A percentile compares a stretch with the other conserved stretches of the same genome.
phyloP scores from a whole-genome alignment of 441 rosid species.

The Pelargonium fulgidum region DNA sequence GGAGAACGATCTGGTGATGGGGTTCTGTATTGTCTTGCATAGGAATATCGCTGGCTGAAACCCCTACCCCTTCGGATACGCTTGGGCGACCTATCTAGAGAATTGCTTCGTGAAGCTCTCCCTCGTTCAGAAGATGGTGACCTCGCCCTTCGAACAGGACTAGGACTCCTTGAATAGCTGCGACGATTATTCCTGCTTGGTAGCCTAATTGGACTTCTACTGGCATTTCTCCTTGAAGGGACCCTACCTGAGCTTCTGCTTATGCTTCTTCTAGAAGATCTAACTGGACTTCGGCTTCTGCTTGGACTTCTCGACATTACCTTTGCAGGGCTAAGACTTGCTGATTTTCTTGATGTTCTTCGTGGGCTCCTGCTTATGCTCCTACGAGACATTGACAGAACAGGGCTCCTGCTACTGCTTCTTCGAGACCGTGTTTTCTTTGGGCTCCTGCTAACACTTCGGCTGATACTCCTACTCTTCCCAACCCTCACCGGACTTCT shows the following conservation, averaged over 20 bases:
- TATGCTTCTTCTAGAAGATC: conserved; percentile 40
- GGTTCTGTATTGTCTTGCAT: conserved; percentile 79
- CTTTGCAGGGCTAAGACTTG: conserved; percentile 31
- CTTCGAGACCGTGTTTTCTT: conserved; percentile 29
- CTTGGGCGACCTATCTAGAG: conserved; percentile 70
- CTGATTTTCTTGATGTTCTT: conserved; percentile 26
- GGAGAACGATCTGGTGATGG: conserved; percentile 87
- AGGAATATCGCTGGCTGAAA: conserved; percentile 77
- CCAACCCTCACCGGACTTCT: conserved; percentile 44
- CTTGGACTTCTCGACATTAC: conserved; percentile 13
- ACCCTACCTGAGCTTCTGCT: conserved; percentile 65
- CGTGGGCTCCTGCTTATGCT: conserved; percentile 38
- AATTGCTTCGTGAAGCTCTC: conserved; percentile 72
- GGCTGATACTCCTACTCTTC: conserved; percentile 29
- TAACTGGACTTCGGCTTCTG: conserved; percentile 25
- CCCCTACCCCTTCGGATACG: conserved; percentile 93
- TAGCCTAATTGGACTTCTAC: conserved; percentile 57
- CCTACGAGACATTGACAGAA: conserved; percentile 27
- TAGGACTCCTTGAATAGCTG: conserved; percentile 55
- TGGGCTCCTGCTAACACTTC: conserved; percentile 42
- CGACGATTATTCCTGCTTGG: conserved; percentile 47
- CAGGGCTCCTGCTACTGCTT: conserved; percentile 38
- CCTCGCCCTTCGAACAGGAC: conserved; percentile 42
- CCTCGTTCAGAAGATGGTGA: conserved; percentile 53
- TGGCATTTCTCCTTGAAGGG: conserved; percentile 43